A percentile compares a stretch with the other conserved stretches of the same genome.
These are phyloP conservation scores for Lactarius pseudohatsudake DNA, from an alignment of 768 basidiomycete genomes.

Conservation along the genomic window DNA sequence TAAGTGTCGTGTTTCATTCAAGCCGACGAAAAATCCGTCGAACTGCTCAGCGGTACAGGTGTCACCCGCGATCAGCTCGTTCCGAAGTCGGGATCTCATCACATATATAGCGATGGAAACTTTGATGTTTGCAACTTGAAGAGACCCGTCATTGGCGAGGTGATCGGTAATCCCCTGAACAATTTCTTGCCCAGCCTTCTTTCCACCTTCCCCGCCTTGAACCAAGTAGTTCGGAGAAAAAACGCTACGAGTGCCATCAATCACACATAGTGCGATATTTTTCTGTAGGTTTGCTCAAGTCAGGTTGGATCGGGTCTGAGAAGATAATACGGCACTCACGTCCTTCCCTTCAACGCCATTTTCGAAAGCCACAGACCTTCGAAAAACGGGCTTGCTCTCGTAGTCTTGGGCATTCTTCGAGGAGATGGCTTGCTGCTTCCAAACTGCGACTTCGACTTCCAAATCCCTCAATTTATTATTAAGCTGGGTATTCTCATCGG, in stretches of 20 bases:
- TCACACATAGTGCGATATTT: constrained; percentile 22
- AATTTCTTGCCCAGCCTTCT: constrained; percentile 25
- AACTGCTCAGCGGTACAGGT: constrained; percentile 20
- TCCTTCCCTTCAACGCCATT: background rate
- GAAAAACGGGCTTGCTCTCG: constrained; percentile 2
- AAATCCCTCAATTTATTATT: constrained; percentile 22
- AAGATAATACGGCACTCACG: background rate
- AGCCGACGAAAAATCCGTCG: constrained; percentile 21
- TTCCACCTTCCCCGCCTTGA: constrained; percentile 21
- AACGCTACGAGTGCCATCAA: constrained; percentile 25
- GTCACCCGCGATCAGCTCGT: constrained; percentile 13
- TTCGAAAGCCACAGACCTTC: background rate
- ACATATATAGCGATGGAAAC: constrained; percentile 21
- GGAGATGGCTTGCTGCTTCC: constrained; percentile 27
- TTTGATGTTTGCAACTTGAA: constrained; percentile 8
- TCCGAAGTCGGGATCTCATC: constrained; percentile 16
- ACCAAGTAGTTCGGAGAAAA: constrained; percentile 18
- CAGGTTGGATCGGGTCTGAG: background rate
- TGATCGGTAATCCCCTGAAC: constrained; percentile 4
- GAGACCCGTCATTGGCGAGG: constrained; percentile 8
- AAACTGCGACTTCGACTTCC: constrained; percentile 26
- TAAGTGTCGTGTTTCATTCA: constrained; percentile 20
- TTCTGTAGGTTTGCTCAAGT: background rate
- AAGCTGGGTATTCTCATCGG: constrained; percentile 24
- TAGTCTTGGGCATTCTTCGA: constrained; percentile 4